These are phyloP conservation scores for Penicillium sp. DNA, from an alignment of 2,329 filamentous ascomycete species.

Conservation along the genomic window DNA sequence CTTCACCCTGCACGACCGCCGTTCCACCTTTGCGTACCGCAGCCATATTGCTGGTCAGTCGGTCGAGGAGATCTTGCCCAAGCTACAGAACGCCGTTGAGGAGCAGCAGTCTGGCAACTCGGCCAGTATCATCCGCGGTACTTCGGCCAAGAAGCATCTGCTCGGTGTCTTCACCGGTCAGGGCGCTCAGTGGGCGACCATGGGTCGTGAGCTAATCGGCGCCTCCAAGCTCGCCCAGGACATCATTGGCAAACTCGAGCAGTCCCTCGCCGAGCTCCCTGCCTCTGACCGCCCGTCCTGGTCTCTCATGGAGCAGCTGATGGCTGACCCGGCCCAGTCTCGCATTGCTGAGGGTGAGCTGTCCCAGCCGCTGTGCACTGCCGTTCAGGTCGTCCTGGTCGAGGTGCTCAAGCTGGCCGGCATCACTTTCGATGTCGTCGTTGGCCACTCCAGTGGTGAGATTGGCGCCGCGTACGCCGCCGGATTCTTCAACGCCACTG, in stretches of 20 bases:
- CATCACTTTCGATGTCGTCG: slow-evolving; percentile 18
- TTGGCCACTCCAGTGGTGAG: slow-evolving; percentile 34
- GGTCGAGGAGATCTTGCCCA: background rate
- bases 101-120: background rate
- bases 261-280: slow-evolving; percentile 4
- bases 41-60: background rate
- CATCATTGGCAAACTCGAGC: background rate
- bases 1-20: background rate
- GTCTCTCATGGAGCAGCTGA: slow-evolving; percentile 6
- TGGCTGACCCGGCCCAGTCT: background rate
- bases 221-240: background rate
- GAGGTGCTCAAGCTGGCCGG: background rate
- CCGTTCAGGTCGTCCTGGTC: background rate
- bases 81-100: background rate
- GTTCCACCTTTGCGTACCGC: background rate
- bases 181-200: background rate
- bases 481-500: slow-evolving; percentile 17
- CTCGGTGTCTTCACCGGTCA: background rate
- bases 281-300: slow-evolving; percentile 3
- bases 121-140: background rate
- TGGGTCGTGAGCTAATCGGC: background rate
- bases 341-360: background rate
- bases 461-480: slow-evolving; percentile 31
- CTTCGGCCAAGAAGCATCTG: background rate
- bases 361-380: background rate